Evolutionary conservation across 371 early-diverging fungal genomes (phyloP).

Genomic region (Catenaria anguillulae): DNA sequence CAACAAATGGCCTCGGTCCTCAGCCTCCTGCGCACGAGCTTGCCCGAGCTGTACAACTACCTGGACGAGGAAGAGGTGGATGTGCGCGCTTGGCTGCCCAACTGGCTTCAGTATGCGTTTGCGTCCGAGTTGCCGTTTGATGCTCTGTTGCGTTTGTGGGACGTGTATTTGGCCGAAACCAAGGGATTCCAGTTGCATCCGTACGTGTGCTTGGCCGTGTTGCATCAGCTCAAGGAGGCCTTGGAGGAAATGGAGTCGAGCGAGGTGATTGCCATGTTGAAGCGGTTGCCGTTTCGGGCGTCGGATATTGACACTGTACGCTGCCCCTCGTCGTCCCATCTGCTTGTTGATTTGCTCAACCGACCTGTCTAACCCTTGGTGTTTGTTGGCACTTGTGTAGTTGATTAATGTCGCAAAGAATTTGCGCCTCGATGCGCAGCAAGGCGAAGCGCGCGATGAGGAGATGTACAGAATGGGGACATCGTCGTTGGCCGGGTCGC

Average conservation of each 20-base stretch:
- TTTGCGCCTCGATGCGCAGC: too few relatives aligned
- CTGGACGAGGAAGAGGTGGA: slow-evolving; percentile 93
- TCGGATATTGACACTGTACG: background rate
- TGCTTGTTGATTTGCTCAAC: too few relatives aligned
- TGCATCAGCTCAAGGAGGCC: slow-evolving; percentile 1
- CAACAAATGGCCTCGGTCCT: slow-evolving; percentile 30
- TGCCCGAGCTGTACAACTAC: slow-evolving; percentile 45
- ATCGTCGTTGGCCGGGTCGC: too few relatives aligned
- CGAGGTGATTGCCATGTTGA: background rate
- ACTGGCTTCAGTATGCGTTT: slow-evolving; percentile 66
- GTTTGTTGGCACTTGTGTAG: too few relatives aligned
- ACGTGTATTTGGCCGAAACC: slow-evolving; percentile 52
- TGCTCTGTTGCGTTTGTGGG: slow-evolving; percentile 66
- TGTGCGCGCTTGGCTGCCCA: slow-evolving; percentile 75
- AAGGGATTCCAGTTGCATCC: slow-evolving; percentile 61
- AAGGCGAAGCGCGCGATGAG: too few relatives aligned
- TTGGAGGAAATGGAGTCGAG: slow-evolving; percentile 2
- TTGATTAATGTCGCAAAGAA: too few relatives aligned
- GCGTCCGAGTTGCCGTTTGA: slow-evolving; percentile 67
- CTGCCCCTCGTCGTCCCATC: too few relatives aligned
- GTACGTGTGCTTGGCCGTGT: slow-evolving; percentile 42
- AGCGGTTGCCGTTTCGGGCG: background rate
- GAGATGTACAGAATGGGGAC: too few relatives aligned
- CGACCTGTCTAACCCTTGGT: too few relatives aligned
- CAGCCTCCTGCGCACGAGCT: slow-evolving; percentile 29